phyloP scores from a whole-genome alignment of 2,329 filamentous ascomycete genomes.

The Hypoxylon sp. region DNA sequence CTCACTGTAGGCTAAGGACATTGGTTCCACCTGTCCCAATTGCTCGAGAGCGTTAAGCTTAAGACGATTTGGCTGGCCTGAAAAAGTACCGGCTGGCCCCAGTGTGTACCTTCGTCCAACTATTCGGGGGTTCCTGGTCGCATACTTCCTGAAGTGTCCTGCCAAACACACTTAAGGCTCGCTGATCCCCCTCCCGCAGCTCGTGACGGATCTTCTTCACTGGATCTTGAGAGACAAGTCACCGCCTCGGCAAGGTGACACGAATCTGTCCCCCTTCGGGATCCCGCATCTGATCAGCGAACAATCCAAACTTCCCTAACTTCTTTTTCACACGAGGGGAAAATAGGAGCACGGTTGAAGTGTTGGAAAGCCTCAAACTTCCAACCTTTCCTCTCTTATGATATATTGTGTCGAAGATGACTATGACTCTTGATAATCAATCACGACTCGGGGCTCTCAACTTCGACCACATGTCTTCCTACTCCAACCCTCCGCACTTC shows the following conservation, averaged over 20 bases:
- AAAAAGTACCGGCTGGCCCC: conserved; percentile 59
- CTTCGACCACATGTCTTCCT: conserved; percentile 84
- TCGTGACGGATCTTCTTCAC: conserved; percentile 58
- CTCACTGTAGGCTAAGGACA: conserved; percentile 47
- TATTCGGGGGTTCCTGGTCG: conserved; percentile 56
- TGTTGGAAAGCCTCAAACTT: conserved; percentile 51
- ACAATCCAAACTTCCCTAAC: conserved; percentile 51
- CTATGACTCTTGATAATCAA: conserved; percentile 95
- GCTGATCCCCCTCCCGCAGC: conserved; percentile 67
- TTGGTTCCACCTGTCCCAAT: conserved; percentile 61
- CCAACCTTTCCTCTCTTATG: conserved; percentile 43
- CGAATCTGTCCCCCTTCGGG: conserved; percentile 63
- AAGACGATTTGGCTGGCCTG: conserved; percentile 57
- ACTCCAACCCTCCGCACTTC: conserved; percentile 81
- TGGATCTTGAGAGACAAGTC: conserved; percentile 56
- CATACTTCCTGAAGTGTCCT: conserved; percentile 57
- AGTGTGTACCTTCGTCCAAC: conserved; percentile 56
- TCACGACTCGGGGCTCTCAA: conserved; percentile 82
- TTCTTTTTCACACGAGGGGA: conserved; percentile 35
- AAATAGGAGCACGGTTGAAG: conserved; percentile 38
- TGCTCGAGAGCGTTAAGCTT: conserved; percentile 62
- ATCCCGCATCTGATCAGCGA: conserved; percentile 70
- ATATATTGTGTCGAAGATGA: conserved; percentile 74
- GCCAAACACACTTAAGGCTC: conserved; percentile 70
- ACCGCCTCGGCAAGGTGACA: conserved; percentile 55